A percentile compares a stretch with the other conserved stretches of the same genome.
These are phyloP conservation scores for Phylloporus sp. DNA, from an alignment of 768 basidiomycete genomes.

Conservation along the genomic window DNA sequence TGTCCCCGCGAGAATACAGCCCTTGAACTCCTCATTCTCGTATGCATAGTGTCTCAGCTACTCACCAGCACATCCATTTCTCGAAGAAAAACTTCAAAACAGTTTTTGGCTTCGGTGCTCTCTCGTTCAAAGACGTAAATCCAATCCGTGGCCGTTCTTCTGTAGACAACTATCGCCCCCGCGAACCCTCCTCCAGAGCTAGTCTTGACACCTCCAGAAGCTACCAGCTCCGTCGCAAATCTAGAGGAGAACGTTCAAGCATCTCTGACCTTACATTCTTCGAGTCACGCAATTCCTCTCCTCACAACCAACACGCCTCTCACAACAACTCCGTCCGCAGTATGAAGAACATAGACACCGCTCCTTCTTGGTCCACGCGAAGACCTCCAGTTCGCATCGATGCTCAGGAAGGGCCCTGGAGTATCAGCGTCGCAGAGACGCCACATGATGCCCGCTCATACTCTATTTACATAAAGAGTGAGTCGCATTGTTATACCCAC, in stretches of 20 bases:
- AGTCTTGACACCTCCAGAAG: constrained; percentile 44
- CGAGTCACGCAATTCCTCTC: constrained; percentile 30
- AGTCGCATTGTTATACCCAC: constrained; percentile 34
- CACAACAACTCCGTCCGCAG: constrained; percentile 32
- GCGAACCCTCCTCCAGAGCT: constrained; percentile 34
- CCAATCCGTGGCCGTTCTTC: constrained; percentile 29
- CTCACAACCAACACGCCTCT: constrained; percentile 31
- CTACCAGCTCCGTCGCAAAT: constrained; percentile 35
- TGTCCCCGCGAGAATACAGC: constrained; percentile 26
- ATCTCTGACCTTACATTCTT: constrained; percentile 43
- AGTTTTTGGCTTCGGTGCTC: constrained; percentile 42
- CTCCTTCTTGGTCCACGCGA: constrained; percentile 38
- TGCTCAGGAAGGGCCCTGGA: constrained; percentile 80
- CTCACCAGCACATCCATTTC: constrained; percentile 32
- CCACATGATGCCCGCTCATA: constrained; percentile 67
- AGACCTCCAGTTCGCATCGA: constrained; percentile 61
- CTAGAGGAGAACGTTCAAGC: constrained; percentile 34
- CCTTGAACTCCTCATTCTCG: constrained; percentile 27
- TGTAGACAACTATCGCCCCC: constrained; percentile 23
- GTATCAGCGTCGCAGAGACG: constrained; percentile 83
- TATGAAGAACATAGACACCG: constrained; percentile 43
- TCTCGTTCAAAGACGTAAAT: constrained; percentile 36
- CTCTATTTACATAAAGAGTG: constrained; percentile 89
- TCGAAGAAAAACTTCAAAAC: constrained; percentile 47
- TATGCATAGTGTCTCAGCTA: constrained; percentile 42